Base-by-base conservation (phyloP, 768 basidiomycete species). In the Paxillus rubicundulus region DNA sequence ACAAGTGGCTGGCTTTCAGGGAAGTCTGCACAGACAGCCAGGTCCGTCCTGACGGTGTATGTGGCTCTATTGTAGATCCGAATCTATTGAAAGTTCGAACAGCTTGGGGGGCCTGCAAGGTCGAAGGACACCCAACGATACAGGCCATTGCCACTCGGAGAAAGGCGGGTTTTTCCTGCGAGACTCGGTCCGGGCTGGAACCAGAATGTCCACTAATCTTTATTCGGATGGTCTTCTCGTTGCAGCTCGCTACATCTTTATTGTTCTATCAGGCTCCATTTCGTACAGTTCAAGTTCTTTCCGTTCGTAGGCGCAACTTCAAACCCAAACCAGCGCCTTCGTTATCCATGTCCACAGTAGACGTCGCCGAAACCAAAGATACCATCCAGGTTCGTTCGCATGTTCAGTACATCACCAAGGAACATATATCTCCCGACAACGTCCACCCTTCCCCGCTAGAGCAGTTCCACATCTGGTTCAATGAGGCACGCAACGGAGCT, bases 381-480 rank as follows among this genome's bases (percentile, higher is more conserved):
- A 82, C 80, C 52, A 71, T 90, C 62, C 74, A 81, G 55, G 82
- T 97, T 47, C 80, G 84, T 45, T 80, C 82, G 0, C 92, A 92
- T 64, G 71, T 74, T 50, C 92, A 95, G 63, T 96, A 97, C 69
- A 61, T 80, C 55, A 79, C 87, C 8, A 72, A 75, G n/a, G 87
- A 84, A 47, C 69, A 79, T 37, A 74, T 91, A 30, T 76, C 85
- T 1, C 89, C 89, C 0, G 49, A 71, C n/a, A 74, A 74, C 33
- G 82, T 92, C 58, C 61, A 71, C 30, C 72, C 82, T 2, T 81
- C 81, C 51, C 96, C 96, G 0, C 74, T 98, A 47, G 81, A 81
- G 46, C 93, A 95, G 63, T 98, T 98, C 72, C 82, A 84, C 48
- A 61, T 70, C 28, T 98, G 96, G 96, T 90, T 98, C 73, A 81